Conservation (phyloP, 352 stramenopile species). For the Phytophthora vignae region DNA sequence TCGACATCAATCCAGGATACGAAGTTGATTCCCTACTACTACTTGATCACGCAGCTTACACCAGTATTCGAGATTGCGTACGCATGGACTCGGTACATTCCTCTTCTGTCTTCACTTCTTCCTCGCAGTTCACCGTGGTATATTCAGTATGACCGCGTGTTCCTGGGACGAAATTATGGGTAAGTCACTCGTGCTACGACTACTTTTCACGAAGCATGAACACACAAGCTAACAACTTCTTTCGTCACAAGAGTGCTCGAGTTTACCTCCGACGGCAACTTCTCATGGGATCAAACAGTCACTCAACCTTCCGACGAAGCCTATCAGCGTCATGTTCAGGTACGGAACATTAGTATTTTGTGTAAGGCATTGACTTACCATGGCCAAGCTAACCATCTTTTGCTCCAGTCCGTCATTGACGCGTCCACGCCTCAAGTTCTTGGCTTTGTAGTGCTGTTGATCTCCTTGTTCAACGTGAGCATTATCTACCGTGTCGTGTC, state of each 20-base stretch:
- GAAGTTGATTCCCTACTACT: constrained; percentile 70
- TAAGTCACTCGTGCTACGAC: constrained; percentile 22
- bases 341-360: constrained; percentile 2
- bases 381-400: background rate
- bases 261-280: constrained; percentile 33
- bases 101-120: constrained; percentile 28
- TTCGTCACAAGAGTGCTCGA: constrained; percentile 38
- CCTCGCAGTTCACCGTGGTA: constrained; percentile 40
- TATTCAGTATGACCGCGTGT: constrained; percentile 50
- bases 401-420: constrained; percentile 34
- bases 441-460: constrained; percentile 20
- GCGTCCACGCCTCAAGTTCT: constrained; percentile 26
- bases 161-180: constrained; percentile 75
- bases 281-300: constrained; percentile 47
- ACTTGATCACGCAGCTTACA: constrained; percentile 49
- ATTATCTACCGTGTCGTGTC: constrained; percentile 16
- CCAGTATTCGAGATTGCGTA: constrained; percentile 36
- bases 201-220: too few relatives aligned
- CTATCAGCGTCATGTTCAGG: constrained; percentile 39
- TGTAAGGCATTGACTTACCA: background rate
- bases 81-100: constrained; percentile 27
- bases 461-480: constrained; percentile 9
- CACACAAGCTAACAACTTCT: constrained; percentile 2
- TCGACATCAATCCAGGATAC: constrained; percentile 65
- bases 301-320: constrained; percentile 34